Conservation (phyloP, 192 early-diverging fungal genomes). For the Kickxella alabastrina region DNA sequence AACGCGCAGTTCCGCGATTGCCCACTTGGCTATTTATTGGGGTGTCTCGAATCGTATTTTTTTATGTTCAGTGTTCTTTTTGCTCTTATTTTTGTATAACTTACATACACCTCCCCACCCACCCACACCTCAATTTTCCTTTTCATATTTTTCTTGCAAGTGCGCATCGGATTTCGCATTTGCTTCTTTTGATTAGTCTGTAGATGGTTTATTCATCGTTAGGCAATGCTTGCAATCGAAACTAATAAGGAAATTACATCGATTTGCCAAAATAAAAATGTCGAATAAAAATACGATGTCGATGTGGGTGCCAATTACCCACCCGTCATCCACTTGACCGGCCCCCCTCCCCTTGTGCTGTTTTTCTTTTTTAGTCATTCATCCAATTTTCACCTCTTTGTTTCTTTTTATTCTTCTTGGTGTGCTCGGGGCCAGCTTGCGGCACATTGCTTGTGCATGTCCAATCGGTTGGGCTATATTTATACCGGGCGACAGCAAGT, state of each 20-base stretch:
- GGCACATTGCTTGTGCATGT: slow-evolving; percentile 11
- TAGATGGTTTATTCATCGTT: background rate
- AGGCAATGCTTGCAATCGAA: too few relatives aligned
- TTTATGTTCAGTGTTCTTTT: background rate
- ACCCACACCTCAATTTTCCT: background rate
- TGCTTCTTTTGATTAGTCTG: background rate
- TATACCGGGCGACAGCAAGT: background rate
- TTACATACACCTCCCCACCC: slow-evolving; percentile 2
- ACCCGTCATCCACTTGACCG: too few relatives aligned
- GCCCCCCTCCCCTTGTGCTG: too few relatives aligned
- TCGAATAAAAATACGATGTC: too few relatives aligned
- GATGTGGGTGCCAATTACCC: too few relatives aligned
- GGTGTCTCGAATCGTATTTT: background rate
- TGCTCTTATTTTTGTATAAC: slow-evolving; percentile 5
- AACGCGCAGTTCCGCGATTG: slow-evolving; percentile 13
- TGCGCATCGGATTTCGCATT: background rate
- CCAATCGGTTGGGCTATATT: slow-evolving; percentile 11
- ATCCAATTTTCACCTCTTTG: too few relatives aligned
- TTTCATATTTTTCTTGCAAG: background rate
- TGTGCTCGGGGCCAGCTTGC: too few relatives aligned
- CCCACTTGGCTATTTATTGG: slow-evolving; percentile 2
- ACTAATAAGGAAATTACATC: too few relatives aligned
- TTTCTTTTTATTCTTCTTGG: too few relatives aligned
- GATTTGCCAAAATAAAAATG: too few relatives aligned
- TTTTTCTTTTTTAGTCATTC: too few relatives aligned